Evolutionary conservation across 2,329 filamentous ascomycete genomes (phyloP), one percentile per base, ranked within the genome.

Genomic region (Emergomyces orientalis): DNA sequence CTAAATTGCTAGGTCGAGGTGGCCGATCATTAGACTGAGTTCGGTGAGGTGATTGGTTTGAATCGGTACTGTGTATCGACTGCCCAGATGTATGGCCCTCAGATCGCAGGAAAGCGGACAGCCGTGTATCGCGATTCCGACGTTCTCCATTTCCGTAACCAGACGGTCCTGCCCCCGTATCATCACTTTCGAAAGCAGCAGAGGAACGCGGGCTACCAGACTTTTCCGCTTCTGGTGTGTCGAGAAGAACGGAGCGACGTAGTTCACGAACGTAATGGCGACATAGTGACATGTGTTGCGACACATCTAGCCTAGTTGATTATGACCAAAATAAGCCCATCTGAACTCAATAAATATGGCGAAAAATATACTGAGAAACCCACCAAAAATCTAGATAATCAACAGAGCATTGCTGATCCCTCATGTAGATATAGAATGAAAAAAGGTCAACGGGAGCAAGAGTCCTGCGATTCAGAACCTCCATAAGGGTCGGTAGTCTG

Each of bases 371-470:
- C 8, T n/a, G 11, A 39, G 56, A 51, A 61, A 74, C 85, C 63
- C 80, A 97, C 94, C 95, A 99, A 77, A 99, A 99, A 74, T 99
- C 94, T 51, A 99, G 81, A 71, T 99, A 99, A 73, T 99, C 94
- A 14, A 99, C 94, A 8, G 93, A 97, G 74, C 92, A 87, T 77
- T 99, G 94, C 77, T 97, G 92, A 76, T 99, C 95, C 71, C 94
- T 86, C 94, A 99, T 99, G 78, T 96, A 99, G 71, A 99, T 99
- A 78, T 99, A 99, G 80, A 99, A 99, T 1, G 92, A 97, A 77
- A 96, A 99, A 13, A 99, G 82, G 73, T 99, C 95, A 63, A 99
- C 93, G 0, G 94, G 94, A 58, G 95, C 90, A 25, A 95, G 83
- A n/a, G 94, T 99, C 67, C 91, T 87, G 68, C 95, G 87, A 74